A percentile compares a stretch with the other conserved stretches of the same genome.
phyloP scores from a whole-genome alignment of 1,284 basidiomycete genomes.

The Chondrostereum purpureum region DNA sequence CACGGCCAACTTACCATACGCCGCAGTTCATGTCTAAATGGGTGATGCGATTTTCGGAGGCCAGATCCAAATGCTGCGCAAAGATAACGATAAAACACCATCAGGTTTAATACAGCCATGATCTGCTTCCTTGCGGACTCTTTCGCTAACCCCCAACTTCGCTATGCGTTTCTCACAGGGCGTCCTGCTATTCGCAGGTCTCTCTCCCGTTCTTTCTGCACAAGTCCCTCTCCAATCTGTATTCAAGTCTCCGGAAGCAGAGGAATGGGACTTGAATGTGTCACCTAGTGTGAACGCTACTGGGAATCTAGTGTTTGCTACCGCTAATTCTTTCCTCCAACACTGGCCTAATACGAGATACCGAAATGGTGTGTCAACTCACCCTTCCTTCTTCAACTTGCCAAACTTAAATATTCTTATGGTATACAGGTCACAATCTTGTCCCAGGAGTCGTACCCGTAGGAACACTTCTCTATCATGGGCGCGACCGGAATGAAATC shows the following conservation, averaged over 20 bases:
- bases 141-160: too few relatives aligned
- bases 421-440: conserved; percentile 32
- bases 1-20: too few relatives aligned
- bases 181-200: too few relatives aligned
- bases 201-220: too few relatives aligned
- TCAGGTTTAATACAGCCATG: background rate
- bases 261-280: conserved; percentile 9
- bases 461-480: conserved; percentile 38
- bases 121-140: too few relatives aligned
- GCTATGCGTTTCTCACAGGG: too few relatives aligned
- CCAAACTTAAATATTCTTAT: background rate
- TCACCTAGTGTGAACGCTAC: conserved; percentile 17
- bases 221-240: background rate
- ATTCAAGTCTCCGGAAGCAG: too few relatives aligned
- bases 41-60: too few relatives aligned
- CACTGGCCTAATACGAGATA: conserved; percentile 40
- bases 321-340: conserved; percentile 28
- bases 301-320: conserved; percentile 27
- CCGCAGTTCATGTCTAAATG: too few relatives aligned
- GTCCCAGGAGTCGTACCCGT: conserved; percentile 32
- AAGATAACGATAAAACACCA: background rate
- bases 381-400: background rate
- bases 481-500: conserved; percentile 17
- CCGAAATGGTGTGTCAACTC: conserved; percentile 32
- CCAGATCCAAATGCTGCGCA: background rate